phyloP scores from a whole-genome alignment of 164 flowering plant genomes.

The Stephania cephalantha region DNA sequence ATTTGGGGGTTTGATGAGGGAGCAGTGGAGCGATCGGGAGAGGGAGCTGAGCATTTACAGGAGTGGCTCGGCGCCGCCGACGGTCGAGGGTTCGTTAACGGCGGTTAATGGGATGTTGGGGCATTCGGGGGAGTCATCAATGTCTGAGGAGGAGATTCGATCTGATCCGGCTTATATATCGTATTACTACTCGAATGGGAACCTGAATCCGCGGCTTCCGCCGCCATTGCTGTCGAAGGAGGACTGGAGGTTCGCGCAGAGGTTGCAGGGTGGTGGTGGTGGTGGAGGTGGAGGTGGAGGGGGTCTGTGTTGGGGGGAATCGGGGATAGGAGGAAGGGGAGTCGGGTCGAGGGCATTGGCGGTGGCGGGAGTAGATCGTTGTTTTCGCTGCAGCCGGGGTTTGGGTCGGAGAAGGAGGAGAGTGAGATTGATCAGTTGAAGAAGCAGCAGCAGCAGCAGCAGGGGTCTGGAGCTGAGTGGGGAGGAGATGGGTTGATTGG shows the following conservation, averaged over 20 bases:
- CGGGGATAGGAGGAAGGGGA: constrained; percentile 60
- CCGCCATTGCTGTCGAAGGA: constrained; percentile 72
- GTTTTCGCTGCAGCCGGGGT: constrained; percentile 48
- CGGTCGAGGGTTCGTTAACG: constrained; percentile 68
- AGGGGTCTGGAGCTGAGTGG: constrained; percentile 25
- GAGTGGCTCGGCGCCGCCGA: constrained; percentile 90
- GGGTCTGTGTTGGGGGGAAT: constrained; percentile 44
- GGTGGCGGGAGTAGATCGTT: constrained; percentile 32
- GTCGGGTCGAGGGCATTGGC: constrained; percentile 22
- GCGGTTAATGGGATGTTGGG: constrained; percentile 57
- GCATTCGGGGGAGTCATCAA: constrained; percentile 11
- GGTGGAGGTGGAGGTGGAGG: constrained; percentile 4
- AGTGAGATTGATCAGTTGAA: constrained; percentile 17
- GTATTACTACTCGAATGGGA: constrained; percentile 62
- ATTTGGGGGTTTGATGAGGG: constrained; percentile 38
- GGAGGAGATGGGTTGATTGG: constrained; percentile 77
- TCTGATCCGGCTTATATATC: constrained; percentile 68
- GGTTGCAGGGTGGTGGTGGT: constrained; percentile 29
- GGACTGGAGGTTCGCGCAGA: constrained; percentile 64
- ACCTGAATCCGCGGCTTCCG: constrained; percentile 75
- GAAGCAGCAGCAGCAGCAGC: constrained; percentile 9
- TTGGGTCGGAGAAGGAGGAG: constrained; percentile 31
- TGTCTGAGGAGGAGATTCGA: constrained; percentile 53
- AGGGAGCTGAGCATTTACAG: constrained; percentile 50
- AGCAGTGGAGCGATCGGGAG: constrained; percentile 53